A percentile compares a stretch with the other conserved stretches of the same genome.
These are phyloP conservation scores for Fomitiporia mediterranea DNA, from an alignment of 1,284 basidiomycete genomes.

Conservation along the genomic window DNA sequence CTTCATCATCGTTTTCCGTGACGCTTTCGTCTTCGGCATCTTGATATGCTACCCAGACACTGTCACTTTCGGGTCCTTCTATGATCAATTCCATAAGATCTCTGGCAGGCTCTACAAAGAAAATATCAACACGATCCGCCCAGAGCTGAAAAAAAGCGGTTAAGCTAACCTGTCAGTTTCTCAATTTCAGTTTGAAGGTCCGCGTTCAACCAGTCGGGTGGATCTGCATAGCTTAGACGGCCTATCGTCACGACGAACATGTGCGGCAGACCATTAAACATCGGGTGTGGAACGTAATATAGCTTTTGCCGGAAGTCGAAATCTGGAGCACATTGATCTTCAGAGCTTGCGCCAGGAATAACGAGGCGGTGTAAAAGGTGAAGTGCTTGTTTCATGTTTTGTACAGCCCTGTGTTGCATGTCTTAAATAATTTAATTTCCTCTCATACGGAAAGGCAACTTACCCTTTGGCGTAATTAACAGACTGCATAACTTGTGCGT, in stretches of 20 bases:
- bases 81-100: constrained; percentile 69
- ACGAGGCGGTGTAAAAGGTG: constrained; percentile 59
- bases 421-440: constrained; percentile 11
- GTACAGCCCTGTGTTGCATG: constrained; percentile 40
- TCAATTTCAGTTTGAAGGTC: constrained; percentile 43
- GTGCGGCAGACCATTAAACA: constrained; percentile 68
- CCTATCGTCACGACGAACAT: constrained; percentile 75
- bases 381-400: constrained; percentile 45
- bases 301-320: constrained; percentile 53
- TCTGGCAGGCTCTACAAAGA: constrained; percentile 51
- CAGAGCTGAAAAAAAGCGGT: not conserved
- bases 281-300: constrained; percentile 42
- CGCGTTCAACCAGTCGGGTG: constrained; percentile 54
- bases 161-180: constrained; percentile 46
- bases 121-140: not conserved
- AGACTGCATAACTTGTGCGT: constrained; percentile 40
- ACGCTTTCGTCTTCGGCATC: constrained; percentile 38
- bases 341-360: constrained; percentile 36
- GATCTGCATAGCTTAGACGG: constrained; percentile 64
- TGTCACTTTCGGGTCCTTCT: constrained; percentile 71
- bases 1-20: constrained; percentile 41
- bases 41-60: constrained; percentile 65
- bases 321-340: constrained; percentile 1
- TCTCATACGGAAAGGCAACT: constrained; percentile 37
- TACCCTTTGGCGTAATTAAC: constrained; percentile 26